A percentile compares a stretch with the other conserved stretches of the same genome.
These are phyloP conservation scores for Herpotrichia juniperi DNA, from an alignment of 2,329 filamentous ascomycete species.

Conservation along the genomic window DNA sequence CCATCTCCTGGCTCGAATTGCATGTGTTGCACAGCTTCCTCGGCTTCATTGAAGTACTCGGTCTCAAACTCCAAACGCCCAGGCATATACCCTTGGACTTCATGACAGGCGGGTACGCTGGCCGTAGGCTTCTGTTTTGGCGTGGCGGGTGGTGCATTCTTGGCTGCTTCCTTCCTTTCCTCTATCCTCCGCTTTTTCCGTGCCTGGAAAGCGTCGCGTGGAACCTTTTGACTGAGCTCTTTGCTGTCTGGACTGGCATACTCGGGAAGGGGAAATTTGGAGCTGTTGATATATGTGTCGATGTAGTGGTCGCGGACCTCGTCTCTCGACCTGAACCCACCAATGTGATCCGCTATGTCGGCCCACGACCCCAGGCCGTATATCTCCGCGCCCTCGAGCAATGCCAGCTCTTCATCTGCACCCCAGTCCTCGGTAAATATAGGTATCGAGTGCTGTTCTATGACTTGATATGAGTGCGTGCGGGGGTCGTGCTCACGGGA, in stretches of 20 bases:
- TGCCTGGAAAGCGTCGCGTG: slow-evolving; percentile 90
- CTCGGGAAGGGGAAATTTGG: slow-evolving; percentile 84
- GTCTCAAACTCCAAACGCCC: slow-evolving; percentile 97
- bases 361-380: slow-evolving; percentile 98
- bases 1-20: slow-evolving; percentile 97
- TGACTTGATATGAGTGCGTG: slow-evolving; percentile 88
- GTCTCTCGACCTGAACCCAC: slow-evolving; percentile 90
- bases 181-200: slow-evolving; percentile 94
- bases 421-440: slow-evolving; percentile 97
- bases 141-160: slow-evolving; percentile 79
- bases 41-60: slow-evolving; percentile 95
- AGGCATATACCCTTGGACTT: slow-evolving; percentile 98
- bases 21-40: slow-evolving; percentile 98
- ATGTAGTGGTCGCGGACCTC: slow-evolving; percentile 96
- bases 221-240: slow-evolving; percentile 77
- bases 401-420: slow-evolving; percentile 91
- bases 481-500: slow-evolving; percentile 86
- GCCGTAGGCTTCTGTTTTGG: slow-evolving; percentile 96
- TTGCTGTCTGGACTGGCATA: slow-evolving; percentile 83
- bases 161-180: slow-evolving; percentile 83
- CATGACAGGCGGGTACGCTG: slow-evolving; percentile 93
- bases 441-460: slow-evolving; percentile 97
- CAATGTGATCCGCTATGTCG: slow-evolving; percentile 97
- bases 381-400: slow-evolving; percentile 92
- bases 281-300: slow-evolving; percentile 82